Conservation (phyloP, 768 basidiomycete species). For the Dacryopinax spathularia region DNA sequence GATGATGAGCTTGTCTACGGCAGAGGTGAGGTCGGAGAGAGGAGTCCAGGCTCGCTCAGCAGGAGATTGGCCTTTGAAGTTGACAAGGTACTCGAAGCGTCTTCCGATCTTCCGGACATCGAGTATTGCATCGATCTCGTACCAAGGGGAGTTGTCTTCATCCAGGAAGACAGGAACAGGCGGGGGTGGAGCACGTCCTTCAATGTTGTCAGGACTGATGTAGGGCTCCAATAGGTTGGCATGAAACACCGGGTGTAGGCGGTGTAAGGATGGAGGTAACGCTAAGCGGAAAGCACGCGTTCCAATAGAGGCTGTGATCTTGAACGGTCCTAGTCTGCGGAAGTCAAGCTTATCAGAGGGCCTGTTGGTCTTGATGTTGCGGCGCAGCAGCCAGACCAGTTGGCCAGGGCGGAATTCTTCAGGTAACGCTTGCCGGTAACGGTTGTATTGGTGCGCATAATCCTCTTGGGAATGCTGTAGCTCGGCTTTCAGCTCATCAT, state of each 20-base stretch:
- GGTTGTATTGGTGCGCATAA: conserved; percentile 22
- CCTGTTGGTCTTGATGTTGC: conserved; percentile 30
- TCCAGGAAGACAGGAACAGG: no score
- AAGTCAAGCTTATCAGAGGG: conserved; percentile 31
- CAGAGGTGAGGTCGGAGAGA: no score
- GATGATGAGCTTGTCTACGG: no score
- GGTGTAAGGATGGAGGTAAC: neutral
- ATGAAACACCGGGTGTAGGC: conserved; percentile 7
- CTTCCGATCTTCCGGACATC: no score
- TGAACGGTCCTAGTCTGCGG: conserved; percentile 22
- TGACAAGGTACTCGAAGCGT: no score
- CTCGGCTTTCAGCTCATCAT: conserved; percentile 24
- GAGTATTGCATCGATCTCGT: no score
- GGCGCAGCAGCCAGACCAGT: conserved; percentile 27
- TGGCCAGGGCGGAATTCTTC: conserved; percentile 24
- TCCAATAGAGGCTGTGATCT: no score
- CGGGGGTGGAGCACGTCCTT: neutral
- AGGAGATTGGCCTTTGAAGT: no score
- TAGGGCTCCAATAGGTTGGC: neutral
- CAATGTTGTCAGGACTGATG: neutral
- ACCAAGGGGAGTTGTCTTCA: no score
- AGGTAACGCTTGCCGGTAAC: conserved; percentile 14
- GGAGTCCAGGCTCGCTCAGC: no score
- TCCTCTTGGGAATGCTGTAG: conserved; percentile 21
- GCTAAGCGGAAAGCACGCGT: conserved; percentile 1